phyloP scores from a whole-genome alignment of 2,329 filamentous ascomycete species.

The Diplodia mutila region DNA sequence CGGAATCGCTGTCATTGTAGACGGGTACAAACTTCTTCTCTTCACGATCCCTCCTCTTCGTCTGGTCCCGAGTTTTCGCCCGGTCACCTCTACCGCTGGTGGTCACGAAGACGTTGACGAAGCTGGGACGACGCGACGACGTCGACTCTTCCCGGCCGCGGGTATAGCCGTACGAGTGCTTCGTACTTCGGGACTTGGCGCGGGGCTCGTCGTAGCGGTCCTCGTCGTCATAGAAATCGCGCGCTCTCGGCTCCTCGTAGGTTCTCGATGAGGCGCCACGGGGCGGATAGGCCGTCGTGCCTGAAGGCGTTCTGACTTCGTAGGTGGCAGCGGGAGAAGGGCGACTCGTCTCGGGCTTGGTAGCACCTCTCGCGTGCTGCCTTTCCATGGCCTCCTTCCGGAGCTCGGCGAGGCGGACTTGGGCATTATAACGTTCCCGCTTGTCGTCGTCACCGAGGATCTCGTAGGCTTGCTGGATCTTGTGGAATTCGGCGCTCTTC shows the following conservation, averaged over 20 bases:
- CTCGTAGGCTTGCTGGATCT: slow-evolving; percentile 91
- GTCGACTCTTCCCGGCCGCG: slow-evolving; percentile 3
- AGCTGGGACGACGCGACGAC: background rate
- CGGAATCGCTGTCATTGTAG: slow-evolving; percentile 23
- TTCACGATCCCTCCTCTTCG: slow-evolving; percentile 11
- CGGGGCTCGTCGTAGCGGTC: slow-evolving; percentile 20
- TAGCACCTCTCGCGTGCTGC: slow-evolving; percentile 37
- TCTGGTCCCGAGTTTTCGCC: slow-evolving; percentile 19
- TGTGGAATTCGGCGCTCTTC: slow-evolving; percentile 87
- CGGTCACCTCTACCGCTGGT: slow-evolving; percentile 22
- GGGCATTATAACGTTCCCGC: slow-evolving; percentile 76
- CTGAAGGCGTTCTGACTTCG: slow-evolving; percentile 30
- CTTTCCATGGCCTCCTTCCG: slow-evolving; percentile 59
- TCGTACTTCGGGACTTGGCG: slow-evolving; percentile 2
- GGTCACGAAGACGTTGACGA: slow-evolving; percentile 22
- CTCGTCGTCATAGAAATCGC: slow-evolving; percentile 20
- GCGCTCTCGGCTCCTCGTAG: slow-evolving; percentile 37
- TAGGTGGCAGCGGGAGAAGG: slow-evolving; percentile 35
- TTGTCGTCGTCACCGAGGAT: slow-evolving; percentile 77
- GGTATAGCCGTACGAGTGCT: background rate
- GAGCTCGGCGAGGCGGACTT: slow-evolving; percentile 68
- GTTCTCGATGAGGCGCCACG: slow-evolving; percentile 18
- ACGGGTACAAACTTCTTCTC: slow-evolving; percentile 21
- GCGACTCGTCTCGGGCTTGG: slow-evolving; percentile 37
- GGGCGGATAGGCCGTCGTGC: slow-evolving; percentile 28